Percentiles rank a stretch among this genome's conserved stretches.
phyloP scores from a whole-genome alignment of 2,329 filamentous ascomycete genomes.

The Coleophoma cylindrospora region DNA sequence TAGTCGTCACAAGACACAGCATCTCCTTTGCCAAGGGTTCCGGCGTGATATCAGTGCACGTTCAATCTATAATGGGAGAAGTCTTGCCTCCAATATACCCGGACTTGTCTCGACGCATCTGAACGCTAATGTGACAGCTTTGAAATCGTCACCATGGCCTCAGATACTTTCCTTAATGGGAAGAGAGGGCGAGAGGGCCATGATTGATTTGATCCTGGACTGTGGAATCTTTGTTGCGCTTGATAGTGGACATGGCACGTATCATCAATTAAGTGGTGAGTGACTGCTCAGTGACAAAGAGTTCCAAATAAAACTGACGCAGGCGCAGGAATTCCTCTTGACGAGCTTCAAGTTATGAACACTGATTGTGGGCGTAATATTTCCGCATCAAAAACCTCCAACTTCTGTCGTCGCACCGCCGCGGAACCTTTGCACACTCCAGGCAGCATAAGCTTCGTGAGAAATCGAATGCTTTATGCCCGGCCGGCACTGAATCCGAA shows the following conservation, averaged over 20 bases:
- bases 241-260: conserved; percentile 55
- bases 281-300: conserved; percentile 6
- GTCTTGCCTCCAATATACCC: conserved; percentile 46
- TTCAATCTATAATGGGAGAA: conserved; percentile 13
- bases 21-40: conserved; percentile 82
- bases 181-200: conserved; percentile 66
- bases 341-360: conserved; percentile 19
- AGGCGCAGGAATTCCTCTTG: conserved; percentile 19
- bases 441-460: conserved; percentile 63
- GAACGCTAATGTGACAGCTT: conserved; percentile 63
- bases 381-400: no score
- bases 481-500: conserved; percentile 65
- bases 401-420: no score
- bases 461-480: conserved; percentile 83
- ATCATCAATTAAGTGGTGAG: conserved; percentile 74
- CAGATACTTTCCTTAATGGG: conserved; percentile 71
- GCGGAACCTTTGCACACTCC: conserved; percentile 35
- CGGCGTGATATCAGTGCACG: conserved; percentile 37
- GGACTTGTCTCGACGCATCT: conserved; percentile 59
- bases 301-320: conserved; percentile 1
- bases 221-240: conserved; percentile 70
- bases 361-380: no score
- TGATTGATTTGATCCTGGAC: conserved; percentile 72
- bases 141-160: conserved; percentile 73
- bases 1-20: conserved; percentile 49